Evolutionary conservation across 2,329 filamentous ascomycete species (phyloP), one percentile per base, ranked within the genome.

Genomic region (Macrophomina tecta): DNA sequence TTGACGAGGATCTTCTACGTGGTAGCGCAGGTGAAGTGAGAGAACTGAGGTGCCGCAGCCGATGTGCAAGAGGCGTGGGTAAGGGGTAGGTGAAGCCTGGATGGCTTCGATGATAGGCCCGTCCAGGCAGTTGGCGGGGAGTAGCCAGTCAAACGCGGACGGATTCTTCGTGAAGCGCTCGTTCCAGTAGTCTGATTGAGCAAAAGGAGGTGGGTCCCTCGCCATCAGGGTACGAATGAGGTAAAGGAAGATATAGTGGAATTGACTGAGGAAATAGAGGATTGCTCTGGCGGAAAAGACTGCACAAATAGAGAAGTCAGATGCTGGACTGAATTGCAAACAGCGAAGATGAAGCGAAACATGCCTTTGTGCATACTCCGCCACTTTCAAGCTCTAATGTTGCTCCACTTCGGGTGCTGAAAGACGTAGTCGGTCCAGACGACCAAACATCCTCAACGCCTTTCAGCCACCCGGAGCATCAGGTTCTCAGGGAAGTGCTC

Each of bases 1-100:
- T 32, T 77, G 76, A 11, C 49, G 46, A 2, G 78, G 73, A 14
- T 71, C 46, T 1, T 71, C 49, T 4, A 79, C 76, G 45, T 76
- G 71, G 2, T 68, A 69, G n/a, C 74, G 73, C 14, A 80, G 70
- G 61, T 79, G 77, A 30, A 73, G 76, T 1, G 78, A 80, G 0
- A 80, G 69, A 11, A 74, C 58, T 5, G 78, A 80, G 3, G 77
- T 80, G 8, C 78, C 78, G 64, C 78, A 79, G 45, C 78, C 78
- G 65, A 80, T 76, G 53, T 80, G 78, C 12, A 80, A 68, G 18
- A 80, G 67, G 14, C 72, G 58, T 2, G 75, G 75, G 12, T 12
- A 30, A 14, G 36, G 38, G 18, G 38, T 42, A 28, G n/a, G 16
- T 49, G n/a, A 16, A 8, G 64, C 16, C 16, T 69, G 51, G 52